Evolutionary conservation across 768 basidiomycete species (phyloP).

Genomic region (Kwoniella europaea): DNA sequence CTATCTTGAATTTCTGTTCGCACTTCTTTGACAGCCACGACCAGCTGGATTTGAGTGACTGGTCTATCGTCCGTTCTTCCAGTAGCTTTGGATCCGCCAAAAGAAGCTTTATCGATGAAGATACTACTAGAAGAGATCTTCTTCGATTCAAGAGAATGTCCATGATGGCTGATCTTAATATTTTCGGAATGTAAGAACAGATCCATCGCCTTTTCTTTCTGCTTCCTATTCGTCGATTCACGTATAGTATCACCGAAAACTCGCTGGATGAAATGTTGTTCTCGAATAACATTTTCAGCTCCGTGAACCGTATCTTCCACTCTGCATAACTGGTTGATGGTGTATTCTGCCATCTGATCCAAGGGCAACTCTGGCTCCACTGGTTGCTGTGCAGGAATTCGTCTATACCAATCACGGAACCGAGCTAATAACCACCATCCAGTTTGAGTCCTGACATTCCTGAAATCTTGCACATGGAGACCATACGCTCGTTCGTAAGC

Average conservation of each 20-base stretch:
- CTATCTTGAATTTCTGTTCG: constrained; percentile 17
- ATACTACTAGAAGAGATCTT: constrained; percentile 25
- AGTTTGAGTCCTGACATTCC: constrained; percentile 60
- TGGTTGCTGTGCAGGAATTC: constrained; percentile 49
- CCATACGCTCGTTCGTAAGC: constrained; percentile 39
- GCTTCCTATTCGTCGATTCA: not conserved
- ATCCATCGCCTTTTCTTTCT: constrained; percentile 9
- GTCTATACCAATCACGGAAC: constrained; percentile 70
- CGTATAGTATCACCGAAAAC: constrained; percentile 24
- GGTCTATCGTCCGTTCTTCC: constrained; percentile 8
- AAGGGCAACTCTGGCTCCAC: not conserved
- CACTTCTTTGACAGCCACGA: constrained; percentile 25
- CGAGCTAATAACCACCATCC: constrained; percentile 79
- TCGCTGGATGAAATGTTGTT: constrained; percentile 35
- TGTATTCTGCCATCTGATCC: constrained; percentile 10
- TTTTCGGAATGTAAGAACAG: constrained; percentile 19
- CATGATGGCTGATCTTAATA: constrained; percentile 26
- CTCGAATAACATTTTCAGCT: constrained; percentile 32
- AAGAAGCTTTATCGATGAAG: constrained; percentile 15
- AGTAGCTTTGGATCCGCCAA: constrained; percentile 20
- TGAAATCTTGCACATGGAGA: constrained; percentile 44
- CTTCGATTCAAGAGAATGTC: constrained; percentile 9
- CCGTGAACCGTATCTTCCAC: constrained; percentile 33
- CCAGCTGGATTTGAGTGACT: constrained; percentile 3
- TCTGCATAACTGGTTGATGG: constrained; percentile 5